These are phyloP conservation scores for Trypanosoma platydactyli DNA, from an alignment of 208 protist species.

Conservation along the genomic window DNA sequence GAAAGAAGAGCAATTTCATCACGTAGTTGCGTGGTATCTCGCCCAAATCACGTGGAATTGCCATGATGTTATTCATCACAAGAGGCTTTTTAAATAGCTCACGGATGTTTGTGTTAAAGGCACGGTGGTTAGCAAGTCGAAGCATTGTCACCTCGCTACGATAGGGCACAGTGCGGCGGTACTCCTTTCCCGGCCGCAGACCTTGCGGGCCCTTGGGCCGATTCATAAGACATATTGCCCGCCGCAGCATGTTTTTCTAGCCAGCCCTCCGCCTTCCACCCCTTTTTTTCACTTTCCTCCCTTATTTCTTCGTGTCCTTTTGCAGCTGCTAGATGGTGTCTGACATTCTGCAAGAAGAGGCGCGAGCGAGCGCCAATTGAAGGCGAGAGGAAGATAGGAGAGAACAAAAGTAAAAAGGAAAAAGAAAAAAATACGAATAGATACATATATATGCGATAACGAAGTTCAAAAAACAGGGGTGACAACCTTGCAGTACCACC, in stretches of 20 bases:
- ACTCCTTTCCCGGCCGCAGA: constrained; percentile 72
- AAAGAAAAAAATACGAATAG: constrained; percentile 25
- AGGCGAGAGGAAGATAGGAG: constrained; percentile 13
- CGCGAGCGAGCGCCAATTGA: neutral
- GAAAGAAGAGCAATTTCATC: constrained; percentile 82
- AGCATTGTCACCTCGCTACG: constrained; percentile 87
- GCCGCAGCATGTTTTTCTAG: constrained; percentile 53
- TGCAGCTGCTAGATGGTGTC: too few relatives aligned
- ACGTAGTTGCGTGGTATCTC: constrained; percentile 89
- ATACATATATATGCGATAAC: neutral
- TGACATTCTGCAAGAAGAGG: neutral
- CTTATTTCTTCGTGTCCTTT: too few relatives aligned
- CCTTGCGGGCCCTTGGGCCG: constrained; percentile 82
- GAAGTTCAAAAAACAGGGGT: neutral
- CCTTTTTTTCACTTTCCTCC: neutral
- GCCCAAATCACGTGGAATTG: constrained; percentile 84
- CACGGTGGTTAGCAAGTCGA: constrained; percentile 38
- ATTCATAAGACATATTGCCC: constrained; percentile 38
- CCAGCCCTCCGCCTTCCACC: too few relatives aligned
- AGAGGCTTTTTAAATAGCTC: constrained; percentile 87
- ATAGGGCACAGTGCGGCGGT: constrained; percentile 80
- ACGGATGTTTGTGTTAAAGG: constrained; percentile 84
- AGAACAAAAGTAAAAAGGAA: constrained; percentile 27
- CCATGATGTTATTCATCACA: constrained; percentile 81
- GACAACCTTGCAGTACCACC: too few relatives aligned